phyloP scores from a whole-genome alignment of 2,329 filamentous ascomycete species.

The Reticulascus tulasneorum region DNA sequence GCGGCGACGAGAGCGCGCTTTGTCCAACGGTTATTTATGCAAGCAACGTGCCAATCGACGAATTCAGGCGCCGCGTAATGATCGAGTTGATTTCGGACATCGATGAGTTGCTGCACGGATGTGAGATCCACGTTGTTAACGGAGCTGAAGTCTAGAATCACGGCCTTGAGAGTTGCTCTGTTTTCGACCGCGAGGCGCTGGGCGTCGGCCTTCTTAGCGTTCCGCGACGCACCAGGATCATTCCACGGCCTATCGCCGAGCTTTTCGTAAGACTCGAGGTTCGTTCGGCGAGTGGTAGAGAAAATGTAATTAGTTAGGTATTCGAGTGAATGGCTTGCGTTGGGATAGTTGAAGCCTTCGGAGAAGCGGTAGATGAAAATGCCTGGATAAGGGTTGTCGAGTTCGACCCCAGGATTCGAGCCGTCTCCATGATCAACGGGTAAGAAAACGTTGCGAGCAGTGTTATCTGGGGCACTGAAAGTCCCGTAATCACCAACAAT shows the following conservation, averaged over 20 bases:
- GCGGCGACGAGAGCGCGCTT: conserved; percentile 84
- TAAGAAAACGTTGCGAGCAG: conserved; percentile 75
- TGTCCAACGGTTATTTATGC: conserved; percentile 90
- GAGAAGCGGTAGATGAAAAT: conserved; percentile 95
- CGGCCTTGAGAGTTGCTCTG: conserved; percentile 73
- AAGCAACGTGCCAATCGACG: conserved; percentile 96
- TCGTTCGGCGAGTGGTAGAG: conserved; percentile 70
- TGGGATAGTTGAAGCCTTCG: conserved; percentile 95
- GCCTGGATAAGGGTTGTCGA: conserved; percentile 82
- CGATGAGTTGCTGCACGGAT: conserved; percentile 86
- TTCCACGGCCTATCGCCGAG: conserved; percentile 90
- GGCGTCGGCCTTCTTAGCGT: conserved; percentile 40
- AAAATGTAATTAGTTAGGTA: conserved; percentile 68
- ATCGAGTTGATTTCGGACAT: conserved; percentile 91
- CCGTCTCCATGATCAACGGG: conserved; percentile 86
- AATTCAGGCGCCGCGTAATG: conserved; percentile 73
- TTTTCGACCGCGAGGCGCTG: conserved; percentile 36
- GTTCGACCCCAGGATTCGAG: conserved; percentile 76
- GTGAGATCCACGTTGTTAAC: conserved; percentile 95
- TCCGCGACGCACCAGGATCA: conserved; percentile 68
- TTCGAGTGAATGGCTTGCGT: conserved; percentile 84
- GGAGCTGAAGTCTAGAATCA: conserved; percentile 89
- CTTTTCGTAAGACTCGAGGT: conserved; percentile 58
- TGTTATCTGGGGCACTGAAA: conserved; percentile 41
- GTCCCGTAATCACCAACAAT: conserved; percentile 52